Base-by-base conservation (phyloP, 352 stramenopile genomes). In the Halophytophthora batemanensis region DNA sequence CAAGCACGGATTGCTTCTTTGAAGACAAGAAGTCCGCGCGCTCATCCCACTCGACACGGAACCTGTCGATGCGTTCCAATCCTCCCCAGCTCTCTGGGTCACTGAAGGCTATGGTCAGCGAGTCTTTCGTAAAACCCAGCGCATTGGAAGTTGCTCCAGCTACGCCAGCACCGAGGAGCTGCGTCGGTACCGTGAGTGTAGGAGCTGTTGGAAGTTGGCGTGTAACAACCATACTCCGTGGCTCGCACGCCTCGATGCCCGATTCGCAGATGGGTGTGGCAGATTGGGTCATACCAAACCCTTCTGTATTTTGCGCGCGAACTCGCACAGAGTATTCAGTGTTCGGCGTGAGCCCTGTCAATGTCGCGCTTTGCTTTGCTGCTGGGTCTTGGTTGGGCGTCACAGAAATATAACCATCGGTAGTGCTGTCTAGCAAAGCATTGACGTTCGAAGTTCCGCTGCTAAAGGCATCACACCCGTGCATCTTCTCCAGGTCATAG, bases 31-130 rank as follows among this genome's bases (percentile, higher is more conserved):
- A 96, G 7, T 77, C 75, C 6, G 80, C 52, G 13, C 51, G 42
- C 3, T 67, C 76, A 44, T 96, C 90, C 91, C 90, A 98, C 54
- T 98, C 92, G 14, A 98, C 66, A 2, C 85, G 77, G 57, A 91
- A 98, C 47, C 69, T 84, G 46, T 97, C 83, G 18, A 97, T 76
- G 0, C 57, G 37, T 44, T 96, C 78, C 25, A 90, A 79, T 36
- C 74, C 89, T 7, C 65, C 66, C 84, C 80, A 95, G 12, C 74
- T 71, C 38, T 81, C 79, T 0, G 72, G 69, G n/a, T 93, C 82
- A 2, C 50, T 29, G 21, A 95, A 87, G 3, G 76, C 74, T 10
- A 95, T 56, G 31, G 59, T 80, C 18, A 87, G 34, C 13, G 72
- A 60, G 47, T 79, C 61, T 28, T 77, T 77, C 2, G 82, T 89